Evolutionary conservation across 208 protist genomes (phyloP), one percentile per base, ranked within the genome.

Genomic region (Willaertia magna): DNA sequence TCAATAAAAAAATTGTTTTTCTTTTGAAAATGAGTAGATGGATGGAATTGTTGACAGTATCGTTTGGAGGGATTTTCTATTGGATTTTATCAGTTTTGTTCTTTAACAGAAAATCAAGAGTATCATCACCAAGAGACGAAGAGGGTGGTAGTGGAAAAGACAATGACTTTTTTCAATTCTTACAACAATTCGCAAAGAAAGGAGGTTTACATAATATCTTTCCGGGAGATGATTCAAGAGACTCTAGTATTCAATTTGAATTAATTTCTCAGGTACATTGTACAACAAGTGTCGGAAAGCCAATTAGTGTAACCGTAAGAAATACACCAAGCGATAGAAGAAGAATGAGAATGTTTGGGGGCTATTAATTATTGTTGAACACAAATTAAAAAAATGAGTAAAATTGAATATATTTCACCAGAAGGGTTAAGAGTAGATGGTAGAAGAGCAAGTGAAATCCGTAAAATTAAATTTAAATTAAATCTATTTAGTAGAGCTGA

Each of bases 351-450:
- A 55, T 55, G 46, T 83, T 83, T 55, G 78, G 78, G 47, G 55
- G 55, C n/a, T 67, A 34, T 67, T 67, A 67, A 67, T 34, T 59
- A 6, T n/a, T n/a, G 51, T n/a, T 59, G 18, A n/a, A 4, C 51
- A n/a, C 16, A 59, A 49, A n/a, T 76, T 49, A 18, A 81, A 30
- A 81, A 81, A 40, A 81, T 46, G 44, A 51, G 22, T 12, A 67
- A 61, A 30, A 87, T 86, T 44, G 89, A 92, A 74, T 89, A 88
- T 46, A 48, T 92, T 30, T 90, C 89, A n/a, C 89, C 87, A 39
- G 92, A 91, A 84, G 94, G 94, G 18, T 87, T 97, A 18, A 88
- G 94, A 42, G 43, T 93, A 39, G 94, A 97, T 86, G 94, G 94
- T 16, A 91, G 94, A 51, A 86, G 93, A 30, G 52, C 91, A 20